Evolutionary conservation across 2,329 filamentous ascomycete genomes (phyloP), one percentile per base, ranked within the genome.

Genomic region (Aureobasidium sp.): DNA sequence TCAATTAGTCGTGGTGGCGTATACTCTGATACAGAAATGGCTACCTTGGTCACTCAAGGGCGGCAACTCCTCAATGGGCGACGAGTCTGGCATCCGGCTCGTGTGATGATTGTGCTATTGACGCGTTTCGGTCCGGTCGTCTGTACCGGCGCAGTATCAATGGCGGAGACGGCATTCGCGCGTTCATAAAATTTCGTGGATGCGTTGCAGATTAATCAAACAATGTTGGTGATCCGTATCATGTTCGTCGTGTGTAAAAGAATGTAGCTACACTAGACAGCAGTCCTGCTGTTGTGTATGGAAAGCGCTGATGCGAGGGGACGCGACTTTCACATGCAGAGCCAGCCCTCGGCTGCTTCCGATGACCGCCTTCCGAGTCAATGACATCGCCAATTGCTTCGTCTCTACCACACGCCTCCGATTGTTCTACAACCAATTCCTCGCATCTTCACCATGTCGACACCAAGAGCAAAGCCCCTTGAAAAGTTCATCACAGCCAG

Each of bases 401-500:
- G 4, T 39, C 34, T 52, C 22, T 52, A 27, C 6, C 49, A 39
- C n/a, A 52, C 49, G 49, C 53, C 39, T 36, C 47, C 55, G 29
- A 52, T 25, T 36, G 20, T 45, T 34, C 34, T 41, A 29, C 29
- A 14, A 36, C n/a, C 55, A 41, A 25, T 58, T 12, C 49, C 42
- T 22, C 27, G 37, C 17, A 59, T 11, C 49, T 31, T 37, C 41
- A 70, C n/a, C 34, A 74, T 74, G 72, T 66, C 80, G 34, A 52
- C 49, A 3, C 74, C 73, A 61, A 77, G 80, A 65, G 82, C 79
- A 63, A 79, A 86, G 64, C 87, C 87, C 25, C 84, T 90, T 65
- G 85, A 89, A 70, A 88, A 86, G 66, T 82, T 90, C 69, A 87
- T 86, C 17, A 78, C 82, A 65, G 85, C 86, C 1, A 81, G 82